Evolutionary conservation across 139 green algal species (phyloP).

Genomic region (Auxenochlorella pyrenoidosa): DNA sequence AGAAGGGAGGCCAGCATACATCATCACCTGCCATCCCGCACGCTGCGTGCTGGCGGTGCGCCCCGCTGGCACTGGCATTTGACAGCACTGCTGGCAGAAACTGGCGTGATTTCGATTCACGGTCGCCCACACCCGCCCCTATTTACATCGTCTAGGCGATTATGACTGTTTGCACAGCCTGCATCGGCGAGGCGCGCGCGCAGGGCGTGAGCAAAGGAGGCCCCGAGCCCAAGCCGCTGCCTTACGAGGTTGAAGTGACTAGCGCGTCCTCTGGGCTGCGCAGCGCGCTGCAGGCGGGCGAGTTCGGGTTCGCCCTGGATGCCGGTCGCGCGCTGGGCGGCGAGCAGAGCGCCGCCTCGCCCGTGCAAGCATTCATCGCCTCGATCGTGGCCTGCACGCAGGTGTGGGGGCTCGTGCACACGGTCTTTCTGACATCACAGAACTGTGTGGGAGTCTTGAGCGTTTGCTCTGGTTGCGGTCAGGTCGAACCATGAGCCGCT

Average conservation of each 20-base stretch:
- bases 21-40: background rate
- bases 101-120: background rate
- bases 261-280: background rate
- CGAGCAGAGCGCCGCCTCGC: background rate
- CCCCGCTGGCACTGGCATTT: background rate
- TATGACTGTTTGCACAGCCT: background rate
- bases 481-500: too few species aligned
- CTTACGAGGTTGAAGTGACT: background rate
- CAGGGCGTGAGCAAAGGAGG: background rate
- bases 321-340: background rate
- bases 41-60: background rate
- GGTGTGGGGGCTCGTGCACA: background rate
- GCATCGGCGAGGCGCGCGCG: background rate
- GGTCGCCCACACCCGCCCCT: too few species aligned
- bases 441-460: too few species aligned
- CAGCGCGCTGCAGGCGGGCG: background rate
- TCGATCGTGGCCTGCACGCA: conserved; percentile 17
- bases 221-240: background rate
- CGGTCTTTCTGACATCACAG: too few species aligned
- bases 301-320: background rate
- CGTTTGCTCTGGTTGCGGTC: too few species aligned
- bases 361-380: background rate
- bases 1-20: too few species aligned
- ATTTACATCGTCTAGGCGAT: background rate
- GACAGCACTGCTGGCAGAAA: background rate